Conservation (phyloP, 768 basidiomycete genomes). For the Obba rivulosa region DNA sequence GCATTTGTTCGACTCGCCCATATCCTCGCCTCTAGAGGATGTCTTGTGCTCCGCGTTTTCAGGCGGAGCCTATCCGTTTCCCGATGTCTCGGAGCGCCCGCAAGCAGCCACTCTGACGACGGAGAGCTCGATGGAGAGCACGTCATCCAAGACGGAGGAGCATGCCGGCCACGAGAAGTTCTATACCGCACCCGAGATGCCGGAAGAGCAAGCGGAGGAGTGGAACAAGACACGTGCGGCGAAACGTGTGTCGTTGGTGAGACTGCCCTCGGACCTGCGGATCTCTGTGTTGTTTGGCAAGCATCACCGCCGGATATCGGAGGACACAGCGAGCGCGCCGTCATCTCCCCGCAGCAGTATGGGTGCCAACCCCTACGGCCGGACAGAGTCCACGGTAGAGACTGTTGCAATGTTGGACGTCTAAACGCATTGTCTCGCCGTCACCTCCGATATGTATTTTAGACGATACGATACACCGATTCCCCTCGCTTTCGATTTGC, state of each 20-base stretch:
- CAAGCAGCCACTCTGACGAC: constrained; percentile 12
- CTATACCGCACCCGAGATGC: constrained; percentile 39
- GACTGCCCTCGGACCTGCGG: constrained; percentile 54
- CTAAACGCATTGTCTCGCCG: constrained; percentile 4
- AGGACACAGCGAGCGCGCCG: constrained; percentile 8
- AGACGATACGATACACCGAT: background rate
- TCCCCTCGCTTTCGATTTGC: background rate
- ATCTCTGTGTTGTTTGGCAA: constrained; percentile 24
- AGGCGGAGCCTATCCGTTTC: constrained; percentile 6
- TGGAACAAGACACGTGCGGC: constrained; percentile 85
- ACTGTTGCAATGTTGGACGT: constrained; percentile 17
- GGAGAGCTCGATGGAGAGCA: constrained; percentile 17
- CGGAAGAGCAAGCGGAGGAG: constrained; percentile 75
- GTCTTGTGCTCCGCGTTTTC: no score
- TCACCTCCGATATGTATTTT: background rate
- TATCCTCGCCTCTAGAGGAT: constrained; percentile 2
- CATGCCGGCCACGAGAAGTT: constrained; percentile 37
- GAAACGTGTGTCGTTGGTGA: constrained; percentile 78
- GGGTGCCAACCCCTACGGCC: constrained; percentile 8
- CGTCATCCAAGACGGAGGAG: constrained; percentile 5
- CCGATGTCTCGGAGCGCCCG: constrained; percentile 6
- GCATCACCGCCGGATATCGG: constrained; percentile 16
- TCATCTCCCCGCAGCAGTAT: constrained; percentile 3
- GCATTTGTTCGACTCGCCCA: constrained; percentile 12
- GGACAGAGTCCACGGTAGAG: constrained; percentile 8